These are phyloP conservation scores for Sclerospora graminicola DNA, from an alignment of 352 stramenopile species.

Conservation along the genomic window DNA sequence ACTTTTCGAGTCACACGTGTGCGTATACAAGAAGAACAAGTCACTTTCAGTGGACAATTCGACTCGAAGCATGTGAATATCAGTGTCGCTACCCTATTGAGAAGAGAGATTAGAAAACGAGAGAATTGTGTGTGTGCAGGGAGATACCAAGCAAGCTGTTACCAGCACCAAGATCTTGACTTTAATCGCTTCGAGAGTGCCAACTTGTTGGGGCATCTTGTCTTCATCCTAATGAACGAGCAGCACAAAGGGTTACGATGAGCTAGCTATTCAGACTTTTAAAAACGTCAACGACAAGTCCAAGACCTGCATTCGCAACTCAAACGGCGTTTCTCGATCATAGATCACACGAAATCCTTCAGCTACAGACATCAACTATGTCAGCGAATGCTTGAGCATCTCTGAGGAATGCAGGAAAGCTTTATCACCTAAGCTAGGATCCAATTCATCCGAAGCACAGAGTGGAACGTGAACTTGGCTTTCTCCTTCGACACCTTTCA, in stretches of 20 bases:
- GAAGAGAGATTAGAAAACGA: too few relatives aligned
- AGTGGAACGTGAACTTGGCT: too few relatives aligned
- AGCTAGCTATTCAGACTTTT: too few relatives aligned
- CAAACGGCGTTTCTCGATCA: slow-evolving; percentile 86
- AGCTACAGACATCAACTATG: too few relatives aligned
- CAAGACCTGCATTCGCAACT: slow-evolving; percentile 79
- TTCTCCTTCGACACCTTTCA: too few relatives aligned
- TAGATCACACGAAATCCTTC: slow-evolving; percentile 86
- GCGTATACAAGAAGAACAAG: slow-evolving; percentile 90
- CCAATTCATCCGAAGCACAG: too few relatives aligned
- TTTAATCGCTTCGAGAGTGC: slow-evolving; percentile 91
- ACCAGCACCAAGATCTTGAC: slow-evolving; percentile 85
- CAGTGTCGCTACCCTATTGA: slow-evolving; percentile 74
- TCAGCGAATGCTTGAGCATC: too few relatives aligned
- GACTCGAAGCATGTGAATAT: slow-evolving; percentile 79
- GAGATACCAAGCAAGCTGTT: too few relatives aligned
- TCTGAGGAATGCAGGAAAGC: too few relatives aligned
- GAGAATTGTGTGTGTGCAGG: too few relatives aligned
- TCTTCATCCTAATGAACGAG: slow-evolving; percentile 39
- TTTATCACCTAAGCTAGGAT: too few relatives aligned
- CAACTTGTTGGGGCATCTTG: slow-evolving; percentile 82
- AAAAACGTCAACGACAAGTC: not conserved
- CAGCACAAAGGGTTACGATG: too few relatives aligned
- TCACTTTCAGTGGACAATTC: slow-evolving; percentile 90
- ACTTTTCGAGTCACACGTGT: slow-evolving; percentile 78